Conservation (phyloP, 345 rosid species). For the Acer campestre region DNA sequence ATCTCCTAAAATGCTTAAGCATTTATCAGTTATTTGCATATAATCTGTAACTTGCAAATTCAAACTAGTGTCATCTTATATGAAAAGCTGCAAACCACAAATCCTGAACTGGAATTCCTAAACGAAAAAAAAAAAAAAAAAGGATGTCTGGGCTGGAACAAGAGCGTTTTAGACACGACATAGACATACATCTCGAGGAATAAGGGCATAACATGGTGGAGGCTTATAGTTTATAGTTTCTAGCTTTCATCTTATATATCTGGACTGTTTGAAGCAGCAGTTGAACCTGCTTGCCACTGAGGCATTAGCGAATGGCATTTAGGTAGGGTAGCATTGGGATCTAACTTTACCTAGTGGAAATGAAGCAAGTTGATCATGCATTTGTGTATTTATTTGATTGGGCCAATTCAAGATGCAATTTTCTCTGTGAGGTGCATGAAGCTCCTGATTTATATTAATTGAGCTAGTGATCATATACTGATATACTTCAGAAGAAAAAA, state of each 20-base stretch:
- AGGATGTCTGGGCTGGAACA: neutral
- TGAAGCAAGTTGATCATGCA: slow-evolving; percentile 6
- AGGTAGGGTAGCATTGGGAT: neutral
- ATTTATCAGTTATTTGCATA: neutral
- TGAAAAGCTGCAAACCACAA: neutral
- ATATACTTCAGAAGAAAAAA: neutral
- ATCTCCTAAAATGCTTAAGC: neutral
- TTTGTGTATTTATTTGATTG: neutral
- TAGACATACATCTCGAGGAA: neutral
- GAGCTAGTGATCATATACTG: neutral
- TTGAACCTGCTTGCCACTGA: neutral
- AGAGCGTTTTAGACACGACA: neutral
- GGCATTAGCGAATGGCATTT: neutral
- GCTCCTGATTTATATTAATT: neutral
- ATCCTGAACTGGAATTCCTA: neutral
- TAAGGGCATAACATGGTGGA: neutral
- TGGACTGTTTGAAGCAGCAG: neutral
- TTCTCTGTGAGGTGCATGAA: neutral
- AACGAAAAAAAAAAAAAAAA: neutral
- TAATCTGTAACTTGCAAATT: neutral
- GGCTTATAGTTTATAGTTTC: neutral
- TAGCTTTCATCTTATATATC: neutral
- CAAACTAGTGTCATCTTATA: neutral
- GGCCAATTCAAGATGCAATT: neutral
- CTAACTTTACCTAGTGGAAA: neutral